Conservation (phyloP, 2,329 filamentous ascomycete genomes). For the Trichoderma lentiforme region DNA sequence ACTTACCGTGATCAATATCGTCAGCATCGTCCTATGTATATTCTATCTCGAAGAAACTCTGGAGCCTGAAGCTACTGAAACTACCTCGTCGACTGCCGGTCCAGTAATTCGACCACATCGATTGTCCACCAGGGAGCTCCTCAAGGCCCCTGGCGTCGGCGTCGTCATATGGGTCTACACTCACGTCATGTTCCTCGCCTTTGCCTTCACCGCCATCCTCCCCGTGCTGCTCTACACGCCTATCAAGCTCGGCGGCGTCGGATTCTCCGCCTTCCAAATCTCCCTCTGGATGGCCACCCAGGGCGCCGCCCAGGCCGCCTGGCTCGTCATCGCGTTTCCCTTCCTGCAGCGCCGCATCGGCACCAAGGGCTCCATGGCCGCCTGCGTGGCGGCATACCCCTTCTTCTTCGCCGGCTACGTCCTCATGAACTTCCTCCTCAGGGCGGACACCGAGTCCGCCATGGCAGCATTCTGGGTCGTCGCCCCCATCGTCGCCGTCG, state of each 20-base stretch:
- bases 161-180: slow-evolving; percentile 63
- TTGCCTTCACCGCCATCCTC: slow-evolving; percentile 67
- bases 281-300: slow-evolving; percentile 62
- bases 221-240: slow-evolving; percentile 68
- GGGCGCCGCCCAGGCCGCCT: slow-evolving; percentile 65
- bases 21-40: slow-evolving; percentile 40
- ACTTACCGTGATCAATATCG: slow-evolving; percentile 47
- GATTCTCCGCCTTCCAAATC: slow-evolving; percentile 61
- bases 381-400: slow-evolving; percentile 56
- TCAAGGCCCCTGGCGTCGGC: slow-evolving; percentile 62
- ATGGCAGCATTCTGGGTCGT: slow-evolving; percentile 55
- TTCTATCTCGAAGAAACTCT: slow-evolving; percentile 65
- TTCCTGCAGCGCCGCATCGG: slow-evolving; percentile 62
- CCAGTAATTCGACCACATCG: background rate
- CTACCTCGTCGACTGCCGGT: slow-evolving; percentile 4
- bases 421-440: slow-evolving; percentile 47
- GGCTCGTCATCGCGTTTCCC: slow-evolving; percentile 70
- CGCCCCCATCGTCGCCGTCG: slow-evolving; percentile 41
- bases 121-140: slow-evolving; percentile 39
- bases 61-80: background rate
- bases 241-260: slow-evolving; percentile 60
- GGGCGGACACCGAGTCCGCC: slow-evolving; percentile 35
- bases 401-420: slow-evolving; percentile 60
- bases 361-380: slow-evolving; percentile 61
- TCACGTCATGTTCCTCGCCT: slow-evolving; percentile 65